phyloP scores from a whole-genome alignment of 2,329 filamentous ascomycete species.

The Knoxdaviesia capensis region DNA sequence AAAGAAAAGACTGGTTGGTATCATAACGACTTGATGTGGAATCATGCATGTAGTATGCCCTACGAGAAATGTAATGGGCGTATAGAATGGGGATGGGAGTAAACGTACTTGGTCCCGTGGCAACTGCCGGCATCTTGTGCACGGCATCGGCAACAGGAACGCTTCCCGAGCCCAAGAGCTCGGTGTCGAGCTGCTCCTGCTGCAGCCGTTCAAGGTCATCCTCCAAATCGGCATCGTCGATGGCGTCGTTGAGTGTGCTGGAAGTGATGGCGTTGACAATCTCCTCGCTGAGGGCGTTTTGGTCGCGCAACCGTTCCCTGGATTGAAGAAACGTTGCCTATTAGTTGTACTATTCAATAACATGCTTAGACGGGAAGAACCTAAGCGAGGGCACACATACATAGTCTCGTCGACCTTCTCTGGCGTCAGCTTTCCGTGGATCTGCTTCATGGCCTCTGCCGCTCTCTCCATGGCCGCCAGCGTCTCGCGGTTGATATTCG shows the following conservation, averaged over 20 bases:
- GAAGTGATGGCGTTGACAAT: conserved; percentile 71
- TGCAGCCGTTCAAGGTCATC: conserved; percentile 71
- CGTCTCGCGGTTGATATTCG: conserved; percentile 97
- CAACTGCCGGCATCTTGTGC: conserved; percentile 54
- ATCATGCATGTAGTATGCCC: background rate
- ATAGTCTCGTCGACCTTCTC: conserved; percentile 92
- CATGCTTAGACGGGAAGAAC: background rate
- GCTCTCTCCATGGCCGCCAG: conserved; percentile 86
- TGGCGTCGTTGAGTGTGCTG: conserved; percentile 41
- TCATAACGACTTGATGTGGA: background rate
- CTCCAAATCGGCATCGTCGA: conserved; percentile 77
- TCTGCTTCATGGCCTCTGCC: conserved; percentile 75
- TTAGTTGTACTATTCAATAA: background rate
- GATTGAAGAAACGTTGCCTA: conserved; percentile 2
- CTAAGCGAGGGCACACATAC: conserved; percentile 31
- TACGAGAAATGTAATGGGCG: background rate
- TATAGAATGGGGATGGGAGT: background rate
- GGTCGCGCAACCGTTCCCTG: conserved; percentile 80
- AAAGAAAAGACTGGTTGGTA: background rate
- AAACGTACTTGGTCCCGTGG: conserved; percentile 54
- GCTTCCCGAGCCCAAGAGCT: conserved; percentile 76
- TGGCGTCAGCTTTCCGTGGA: conserved; percentile 76
- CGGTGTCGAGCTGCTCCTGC: conserved; percentile 81
- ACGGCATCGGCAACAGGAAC: conserved; percentile 67
- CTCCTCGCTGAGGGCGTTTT: conserved; percentile 83